Evolutionary conservation across 1,284 basidiomycete species (phyloP), one percentile per base, ranked within the genome.

Genomic region (Cystobasidium sp.): DNA sequence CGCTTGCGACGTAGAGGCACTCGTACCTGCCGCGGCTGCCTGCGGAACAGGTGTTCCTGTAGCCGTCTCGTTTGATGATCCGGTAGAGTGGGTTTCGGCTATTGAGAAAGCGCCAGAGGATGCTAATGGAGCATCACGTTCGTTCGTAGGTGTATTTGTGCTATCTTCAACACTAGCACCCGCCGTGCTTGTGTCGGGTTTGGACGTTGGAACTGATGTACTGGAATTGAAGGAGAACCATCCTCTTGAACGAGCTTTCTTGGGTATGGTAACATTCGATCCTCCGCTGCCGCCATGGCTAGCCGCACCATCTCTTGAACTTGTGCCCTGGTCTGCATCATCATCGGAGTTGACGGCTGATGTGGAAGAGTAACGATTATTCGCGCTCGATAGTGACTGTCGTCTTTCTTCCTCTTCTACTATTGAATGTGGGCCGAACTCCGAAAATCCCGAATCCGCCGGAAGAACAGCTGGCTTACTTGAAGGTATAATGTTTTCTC

Each of bases 211-310:
- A 18, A 7, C 9, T 43, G 12, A 41, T 22, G 10, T 51, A 49
- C 37, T 62, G 51, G 18, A 46, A 51, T 61, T 62, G 24, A 73
- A 73, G 8, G 70, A 73, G 43, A 73, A 73, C 70, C 70, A 73
- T 7, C 70, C 70, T 66, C 46, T 64, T 16, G 70, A 65, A 22
- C 70, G 44, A 16, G 62, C 51, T 53, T 73, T 73, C 63, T 59
- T 66, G 5, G 66, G 66, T 37, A 68, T 56, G 39, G 66, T 56
- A 43, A 59, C 52, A 47, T 68, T 66, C 31, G 64, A 66, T 12
- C 49, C 39, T 5, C 31, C 31, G 31, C 31, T 31, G 31, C 31
- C 31, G 31, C 31, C 31, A 31, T 31, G 31, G 31, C 31, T 31
- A 31, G 31, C 31, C 2, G 31, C 5, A 43, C 64, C 44, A 44